Conservation (phyloP, 257 asterid genomes). For the Petunia secreta region DNA sequence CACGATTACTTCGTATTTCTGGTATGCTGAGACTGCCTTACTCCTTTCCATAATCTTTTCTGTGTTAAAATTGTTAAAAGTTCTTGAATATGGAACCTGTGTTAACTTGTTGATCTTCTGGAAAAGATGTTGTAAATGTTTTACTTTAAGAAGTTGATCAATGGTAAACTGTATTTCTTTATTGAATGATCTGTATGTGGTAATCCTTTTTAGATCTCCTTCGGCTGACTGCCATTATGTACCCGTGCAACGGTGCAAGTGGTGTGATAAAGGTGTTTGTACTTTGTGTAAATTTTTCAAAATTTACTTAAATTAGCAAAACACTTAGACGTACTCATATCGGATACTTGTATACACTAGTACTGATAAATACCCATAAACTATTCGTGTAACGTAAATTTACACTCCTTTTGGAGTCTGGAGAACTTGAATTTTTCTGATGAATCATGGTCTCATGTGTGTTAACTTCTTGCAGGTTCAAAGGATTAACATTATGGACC, state of each 20-base stretch:
- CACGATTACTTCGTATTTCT: not conserved
- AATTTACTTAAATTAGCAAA: not conserved
- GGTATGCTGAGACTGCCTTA: not conserved
- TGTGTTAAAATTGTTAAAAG: not conserved
- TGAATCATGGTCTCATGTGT: not conserved
- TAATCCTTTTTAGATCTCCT: no score
- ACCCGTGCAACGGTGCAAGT: no score
- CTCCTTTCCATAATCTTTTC: not conserved
- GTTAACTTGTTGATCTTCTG: not conserved
- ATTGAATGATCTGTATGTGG: not conserved
- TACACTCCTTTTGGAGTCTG: not conserved
- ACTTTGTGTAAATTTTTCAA: not conserved
- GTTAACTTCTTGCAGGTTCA: constrained; percentile 21
- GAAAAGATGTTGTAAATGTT: not conserved
- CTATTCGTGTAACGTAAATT: not conserved
- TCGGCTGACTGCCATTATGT: no score
- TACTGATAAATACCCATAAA: not conserved
- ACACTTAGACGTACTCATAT: not conserved
- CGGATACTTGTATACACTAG: not conserved
- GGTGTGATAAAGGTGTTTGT: not conserved
- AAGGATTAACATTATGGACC: constrained; percentile 4
- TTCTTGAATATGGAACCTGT: not conserved
- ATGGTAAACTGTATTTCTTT: not conserved
- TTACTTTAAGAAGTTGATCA: not conserved
- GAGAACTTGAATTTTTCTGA: not conserved